Evolutionary conservation across 257 asterid species (phyloP).

Genomic region (Scutellaria galericulata): DNA sequence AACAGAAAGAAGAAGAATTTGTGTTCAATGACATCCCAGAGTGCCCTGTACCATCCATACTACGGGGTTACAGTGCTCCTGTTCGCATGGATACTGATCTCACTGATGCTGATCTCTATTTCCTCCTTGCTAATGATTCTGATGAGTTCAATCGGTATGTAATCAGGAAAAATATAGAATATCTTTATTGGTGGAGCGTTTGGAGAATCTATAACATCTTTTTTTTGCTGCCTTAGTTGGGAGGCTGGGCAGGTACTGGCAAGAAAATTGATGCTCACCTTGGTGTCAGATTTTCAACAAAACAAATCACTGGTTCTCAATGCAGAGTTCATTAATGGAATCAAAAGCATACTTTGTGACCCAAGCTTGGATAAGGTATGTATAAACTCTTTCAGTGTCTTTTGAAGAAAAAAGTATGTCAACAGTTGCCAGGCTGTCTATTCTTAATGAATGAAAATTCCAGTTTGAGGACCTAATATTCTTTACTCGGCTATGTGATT

Average conservation of each 20-base stretch:
- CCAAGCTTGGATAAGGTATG: constrained; percentile 77
- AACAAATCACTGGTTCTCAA: constrained; percentile 70
- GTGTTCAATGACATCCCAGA: constrained; percentile 69
- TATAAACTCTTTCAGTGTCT: not conserved
- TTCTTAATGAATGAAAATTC: constrained; percentile 3
- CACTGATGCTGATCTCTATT: constrained; percentile 64
- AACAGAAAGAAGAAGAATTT: constrained; percentile 83
- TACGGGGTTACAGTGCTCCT: constrained; percentile 94
- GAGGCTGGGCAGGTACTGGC: constrained; percentile 88
- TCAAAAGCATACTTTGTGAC: constrained; percentile 67
- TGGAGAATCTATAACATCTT: constrained; percentile 21
- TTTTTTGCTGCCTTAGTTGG: constrained; percentile 57
- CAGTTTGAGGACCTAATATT: not conserved
- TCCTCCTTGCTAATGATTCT: constrained; percentile 87
- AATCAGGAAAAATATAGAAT: not conserved
- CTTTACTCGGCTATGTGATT: constrained; percentile 13
- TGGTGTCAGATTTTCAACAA: constrained; percentile 75
- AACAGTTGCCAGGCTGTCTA: not conserved
- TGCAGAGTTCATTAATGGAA: constrained; percentile 64
- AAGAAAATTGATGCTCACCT: constrained; percentile 79
- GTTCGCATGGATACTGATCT: constrained; percentile 79
- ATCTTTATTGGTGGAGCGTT: not conserved
- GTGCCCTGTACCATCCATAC: constrained; percentile 71
- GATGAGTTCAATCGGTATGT: constrained; percentile 89
- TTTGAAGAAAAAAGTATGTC: not conserved